phyloP scores from a whole-genome alignment of 257 asterid genomes.

The Thymus mandschuricus region DNA sequence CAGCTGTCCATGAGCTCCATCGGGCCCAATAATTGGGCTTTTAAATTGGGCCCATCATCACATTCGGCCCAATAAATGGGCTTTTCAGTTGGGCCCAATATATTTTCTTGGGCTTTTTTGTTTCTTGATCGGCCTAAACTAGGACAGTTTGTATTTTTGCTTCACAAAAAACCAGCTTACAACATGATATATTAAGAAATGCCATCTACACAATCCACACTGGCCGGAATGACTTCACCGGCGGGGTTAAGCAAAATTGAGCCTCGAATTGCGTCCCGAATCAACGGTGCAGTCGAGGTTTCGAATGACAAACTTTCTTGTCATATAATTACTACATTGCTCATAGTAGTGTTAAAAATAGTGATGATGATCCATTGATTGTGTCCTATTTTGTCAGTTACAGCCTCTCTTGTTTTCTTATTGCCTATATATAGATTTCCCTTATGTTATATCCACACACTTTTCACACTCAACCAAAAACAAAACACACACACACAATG shows the following conservation, averaged over 20 bases:
- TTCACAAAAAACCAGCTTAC: neutral
- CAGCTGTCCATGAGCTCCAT: neutral
- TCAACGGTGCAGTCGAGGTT: constrained; percentile 60
- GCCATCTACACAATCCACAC: constrained; percentile 65
- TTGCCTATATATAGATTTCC: constrained; percentile 27
- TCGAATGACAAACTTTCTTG: too few species aligned
- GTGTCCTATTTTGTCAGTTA: constrained; percentile 36
- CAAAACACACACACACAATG: constrained; percentile 24
- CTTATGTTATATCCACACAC: neutral
- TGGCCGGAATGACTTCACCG: constrained; percentile 73
- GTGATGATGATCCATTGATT: constrained; percentile 10
- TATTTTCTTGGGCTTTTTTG: too few species aligned
- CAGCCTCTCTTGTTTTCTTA: constrained; percentile 26
- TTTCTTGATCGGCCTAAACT: too few species aligned
- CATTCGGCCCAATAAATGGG: too few species aligned
- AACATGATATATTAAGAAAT: constrained; percentile 57
- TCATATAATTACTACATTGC: neutral
- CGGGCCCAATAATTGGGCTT: neutral
- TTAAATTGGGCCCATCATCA: neutral
- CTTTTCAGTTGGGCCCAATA: too few species aligned
- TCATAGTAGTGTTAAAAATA: neutral
- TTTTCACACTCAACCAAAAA: neutral
- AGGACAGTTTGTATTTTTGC: too few species aligned
- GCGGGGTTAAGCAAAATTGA: constrained; percentile 44
- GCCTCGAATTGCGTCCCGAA: constrained; percentile 52